Base-by-base conservation (phyloP, 345 rosid genomes). In the Pistacia integerrima region DNA sequence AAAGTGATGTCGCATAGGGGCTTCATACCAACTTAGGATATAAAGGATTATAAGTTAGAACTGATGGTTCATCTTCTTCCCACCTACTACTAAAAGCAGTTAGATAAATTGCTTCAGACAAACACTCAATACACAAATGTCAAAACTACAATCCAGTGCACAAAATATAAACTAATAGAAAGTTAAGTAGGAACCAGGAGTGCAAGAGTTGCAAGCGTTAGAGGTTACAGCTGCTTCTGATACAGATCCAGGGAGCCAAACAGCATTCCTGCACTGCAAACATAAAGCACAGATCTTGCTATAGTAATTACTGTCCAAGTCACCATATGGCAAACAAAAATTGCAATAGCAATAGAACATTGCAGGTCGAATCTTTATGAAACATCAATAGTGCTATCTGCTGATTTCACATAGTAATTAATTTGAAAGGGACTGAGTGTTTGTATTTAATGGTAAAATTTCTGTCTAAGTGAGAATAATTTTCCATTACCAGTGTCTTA, bases 191-290 rank as follows among this genome's bases (percentile, higher is more conserved):
- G 75, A 77, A 92, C 98, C 97, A 84, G 97, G 99, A 83, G 78
- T 82, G 86, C 99, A 95, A 18, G 85, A 84, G 76, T 75, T 85
- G 88, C 99, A 95, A 76, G 85, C 73, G 67, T 85, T 86, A 75
- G 92, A 67, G 22, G 98, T 95, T 75, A 95, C 90, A 72, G 88
- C 76, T 55, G 99, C 99, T 88, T 95, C 98, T 69, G 88, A 68
- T 77, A 92, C 78, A 65, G 97, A 89, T 66, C 98, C 99, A 64
- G 99, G 99, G 76, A 95, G 98, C 99, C 98, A 95, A 48, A 95
- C 83, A 74, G 87, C 99, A 85, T 89, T 95, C 80, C 99, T 90
- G 85, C 99, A 95, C 97, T 94, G 87, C 72, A 81, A 69, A 60
- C 62, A 14, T 11, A 64, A 16, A 41, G 61, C 38, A 64, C 22